Percentiles rank a stretch among this genome's conserved stretches.
Evolutionary conservation across 2,329 filamentous ascomycete species (phyloP).

Genomic region (Pezicula radicicola): DNA sequence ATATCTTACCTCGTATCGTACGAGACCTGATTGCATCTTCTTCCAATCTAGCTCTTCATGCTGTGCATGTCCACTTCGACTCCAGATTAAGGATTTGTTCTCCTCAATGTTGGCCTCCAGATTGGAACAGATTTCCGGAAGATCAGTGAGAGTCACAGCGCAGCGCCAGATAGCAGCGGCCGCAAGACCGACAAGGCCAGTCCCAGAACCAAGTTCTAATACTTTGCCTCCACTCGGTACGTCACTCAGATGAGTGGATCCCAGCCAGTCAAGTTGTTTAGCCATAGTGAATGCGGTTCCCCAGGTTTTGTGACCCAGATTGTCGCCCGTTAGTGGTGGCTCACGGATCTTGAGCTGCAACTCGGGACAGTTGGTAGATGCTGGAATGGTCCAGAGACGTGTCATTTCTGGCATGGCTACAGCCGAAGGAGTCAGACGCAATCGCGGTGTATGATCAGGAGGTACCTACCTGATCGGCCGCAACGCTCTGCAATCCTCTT

Average conservation of each 20-base stretch:
- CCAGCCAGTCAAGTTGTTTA: conserved; percentile 58
- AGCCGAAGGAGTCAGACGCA: not conserved
- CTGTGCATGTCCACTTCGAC: conserved; percentile 52
- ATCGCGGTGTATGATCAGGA: not conserved
- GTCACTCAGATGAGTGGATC: conserved; percentile 23
- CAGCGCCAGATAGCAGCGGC: conserved; percentile 70
- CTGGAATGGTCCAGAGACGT: conserved; percentile 56
- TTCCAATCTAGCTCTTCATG: conserved; percentile 61
- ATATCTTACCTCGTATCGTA: conserved; percentile 40
- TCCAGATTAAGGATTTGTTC: conserved; percentile 57
- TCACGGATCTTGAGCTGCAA: conserved; percentile 76
- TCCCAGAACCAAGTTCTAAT: conserved; percentile 86
- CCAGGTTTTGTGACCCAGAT: conserved; percentile 93
- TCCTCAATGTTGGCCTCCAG: conserved; percentile 67
- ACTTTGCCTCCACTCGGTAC: conserved; percentile 25
- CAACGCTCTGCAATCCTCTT: conserved; percentile 80
- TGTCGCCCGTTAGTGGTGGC: conserved; percentile 83
- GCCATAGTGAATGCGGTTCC: conserved; percentile 85
- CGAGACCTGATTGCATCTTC: conserved; percentile 34
- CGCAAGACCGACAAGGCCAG: conserved; percentile 84
- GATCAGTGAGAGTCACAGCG: conserved; percentile 73
- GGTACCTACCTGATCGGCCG: conserved; percentile 61
- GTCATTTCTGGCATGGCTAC: conserved; percentile 61
- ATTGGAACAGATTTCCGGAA: conserved; percentile 81
- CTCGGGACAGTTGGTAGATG: conserved; percentile 28